Conservation (phyloP, 108 stramenopile species). For the Conticribra guillardii region DNA sequence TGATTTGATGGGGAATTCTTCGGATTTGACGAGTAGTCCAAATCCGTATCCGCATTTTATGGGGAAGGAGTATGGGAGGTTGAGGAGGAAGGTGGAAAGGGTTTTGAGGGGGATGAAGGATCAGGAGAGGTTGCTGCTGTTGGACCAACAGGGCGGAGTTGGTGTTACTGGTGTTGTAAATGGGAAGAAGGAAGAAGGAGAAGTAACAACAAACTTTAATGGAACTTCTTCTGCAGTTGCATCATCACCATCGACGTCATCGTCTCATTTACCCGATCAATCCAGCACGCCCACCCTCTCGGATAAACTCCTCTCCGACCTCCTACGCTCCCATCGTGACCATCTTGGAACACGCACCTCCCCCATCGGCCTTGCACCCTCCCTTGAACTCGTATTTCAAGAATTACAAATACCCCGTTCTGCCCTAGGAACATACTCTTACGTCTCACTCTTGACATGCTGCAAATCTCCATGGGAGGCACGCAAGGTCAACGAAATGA, state of each 20-base stretch:
- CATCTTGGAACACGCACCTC: constrained; percentile 62
- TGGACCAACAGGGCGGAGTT: constrained; percentile 33
- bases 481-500: constrained; percentile 73
- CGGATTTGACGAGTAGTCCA: constrained; percentile 65
- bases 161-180: background rate
- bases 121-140: constrained; percentile 33
- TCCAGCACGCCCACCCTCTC: constrained; percentile 20
- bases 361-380: constrained; percentile 75
- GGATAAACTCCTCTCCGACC: constrained; percentile 72
- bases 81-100: constrained; percentile 52
- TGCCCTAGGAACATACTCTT: constrained; percentile 66
- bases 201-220: too few relatives aligned
- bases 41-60: constrained; percentile 75
- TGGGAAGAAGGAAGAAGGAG: too few relatives aligned
- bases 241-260: background rate
- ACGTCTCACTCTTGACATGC: constrained; percentile 70
- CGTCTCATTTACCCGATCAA: background rate
- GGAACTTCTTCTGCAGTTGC: background rate
- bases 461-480: constrained; percentile 77
- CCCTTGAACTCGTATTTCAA: constrained; percentile 60
- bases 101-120: constrained; percentile 25
- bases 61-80: constrained; percentile 60
- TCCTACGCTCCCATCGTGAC: constrained; percentile 81
- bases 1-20: constrained; percentile 80
- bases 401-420: constrained; percentile 71